Percentiles rank a stretch among this genome's conserved stretches.
Conservation (phyloP, 208 protist species). For the Porcisia hertigi region DNA sequence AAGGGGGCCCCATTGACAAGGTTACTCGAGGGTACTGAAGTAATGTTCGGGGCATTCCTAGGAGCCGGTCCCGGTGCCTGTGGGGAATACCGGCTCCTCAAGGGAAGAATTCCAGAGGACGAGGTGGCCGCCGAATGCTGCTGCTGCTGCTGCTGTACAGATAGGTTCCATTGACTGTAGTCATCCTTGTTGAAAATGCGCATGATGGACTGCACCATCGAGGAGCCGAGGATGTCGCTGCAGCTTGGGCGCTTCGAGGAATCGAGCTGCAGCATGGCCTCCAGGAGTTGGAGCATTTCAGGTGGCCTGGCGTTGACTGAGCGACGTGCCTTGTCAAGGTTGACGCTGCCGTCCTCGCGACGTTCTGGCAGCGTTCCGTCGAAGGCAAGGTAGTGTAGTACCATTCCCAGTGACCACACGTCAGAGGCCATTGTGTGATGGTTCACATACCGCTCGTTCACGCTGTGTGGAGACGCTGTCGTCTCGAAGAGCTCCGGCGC, state of each 20-base stretch:
- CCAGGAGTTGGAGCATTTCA: conserved; percentile 82
- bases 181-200: conserved; percentile 65
- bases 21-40: not conserved
- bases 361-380: conserved; percentile 53
- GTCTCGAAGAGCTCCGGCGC: conserved; percentile 87
- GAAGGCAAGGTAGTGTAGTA: conserved; percentile 84
- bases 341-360: conserved; percentile 46
- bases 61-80: not conserved
- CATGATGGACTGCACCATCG: conserved; percentile 74
- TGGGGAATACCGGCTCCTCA: not conserved
- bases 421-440: conserved; percentile 75
- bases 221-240: conserved; percentile 73
- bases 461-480: conserved; percentile 19
- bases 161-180: conserved; percentile 30
- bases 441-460: conserved; percentile 50
- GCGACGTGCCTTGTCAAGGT: conserved; percentile 41
- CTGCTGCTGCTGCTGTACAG: conserved; percentile 29
- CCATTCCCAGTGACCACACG: conserved; percentile 90
- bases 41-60: not conserved
- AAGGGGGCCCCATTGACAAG: not conserved
- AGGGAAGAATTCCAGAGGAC: conserved; percentile 2
- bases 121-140: conserved; percentile 2
- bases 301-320: conserved; percentile 55
- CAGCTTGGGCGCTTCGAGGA: conserved; percentile 71
- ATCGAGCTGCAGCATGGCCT: conserved; percentile 77